These are phyloP conservation scores for Citrus inodora DNA, from an alignment of 345 rosid species.

Conservation along the genomic window DNA sequence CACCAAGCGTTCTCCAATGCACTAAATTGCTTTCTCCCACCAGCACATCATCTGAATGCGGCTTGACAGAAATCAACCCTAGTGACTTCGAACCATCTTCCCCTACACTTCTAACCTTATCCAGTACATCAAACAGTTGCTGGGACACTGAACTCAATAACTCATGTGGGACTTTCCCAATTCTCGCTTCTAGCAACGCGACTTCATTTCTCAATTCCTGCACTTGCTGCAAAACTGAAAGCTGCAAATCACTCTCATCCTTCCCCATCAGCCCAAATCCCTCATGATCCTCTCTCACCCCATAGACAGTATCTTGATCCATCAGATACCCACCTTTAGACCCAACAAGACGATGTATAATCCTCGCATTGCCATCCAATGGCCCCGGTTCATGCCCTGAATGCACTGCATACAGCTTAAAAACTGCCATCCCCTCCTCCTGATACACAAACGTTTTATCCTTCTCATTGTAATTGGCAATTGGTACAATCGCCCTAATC, in stretches of 20 bases:
- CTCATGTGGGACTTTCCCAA: slow-evolving; percentile 58
- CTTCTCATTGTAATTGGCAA: slow-evolving; percentile 90
- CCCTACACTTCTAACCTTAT: slow-evolving; percentile 70
- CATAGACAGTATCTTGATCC: slow-evolving; percentile 82
- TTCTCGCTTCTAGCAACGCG: slow-evolving; percentile 64
- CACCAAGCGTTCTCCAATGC: slow-evolving; percentile 80
- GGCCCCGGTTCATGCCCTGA: slow-evolving; percentile 99
- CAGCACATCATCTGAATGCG: slow-evolving; percentile 61
- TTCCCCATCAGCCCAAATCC: slow-evolving; percentile 64
- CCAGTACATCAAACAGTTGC: slow-evolving; percentile 66
- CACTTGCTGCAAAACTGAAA: slow-evolving; percentile 70
- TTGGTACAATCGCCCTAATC: slow-evolving; percentile 95
- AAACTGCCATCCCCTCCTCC: slow-evolving; percentile 93
- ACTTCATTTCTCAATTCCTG: slow-evolving; percentile 74
- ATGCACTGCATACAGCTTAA: slow-evolving; percentile 93
- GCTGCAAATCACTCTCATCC: slow-evolving; percentile 66
- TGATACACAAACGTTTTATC: slow-evolving; percentile 90
- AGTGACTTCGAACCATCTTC: slow-evolving; percentile 63
- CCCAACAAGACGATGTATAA: slow-evolving; percentile 96
- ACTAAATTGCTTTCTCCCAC: slow-evolving; percentile 78
- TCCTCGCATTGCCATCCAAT: slow-evolving; percentile 92
- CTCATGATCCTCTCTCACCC: slow-evolving; percentile 79
- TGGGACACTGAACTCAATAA: slow-evolving; percentile 65
- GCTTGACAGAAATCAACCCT: slow-evolving; percentile 53
- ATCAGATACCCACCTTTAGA: slow-evolving; percentile 65